Base-by-base conservation (phyloP, 768 basidiomycete genomes). In the Agrocybe pediades region DNA sequence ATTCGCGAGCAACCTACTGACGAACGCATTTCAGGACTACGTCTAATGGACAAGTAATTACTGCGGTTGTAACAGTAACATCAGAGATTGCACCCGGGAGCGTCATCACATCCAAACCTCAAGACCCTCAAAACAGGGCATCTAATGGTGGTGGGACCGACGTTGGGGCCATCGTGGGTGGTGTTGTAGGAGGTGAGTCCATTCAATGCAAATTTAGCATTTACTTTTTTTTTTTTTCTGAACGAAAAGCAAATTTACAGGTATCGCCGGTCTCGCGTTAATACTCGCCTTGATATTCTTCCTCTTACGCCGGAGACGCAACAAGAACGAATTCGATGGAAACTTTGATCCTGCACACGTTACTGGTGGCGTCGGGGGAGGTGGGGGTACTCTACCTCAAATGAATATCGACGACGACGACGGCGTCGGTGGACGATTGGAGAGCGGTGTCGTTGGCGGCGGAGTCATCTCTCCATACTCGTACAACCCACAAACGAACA, bases 261-360 rank as follows among this genome's bases (percentile, higher is more conserved):
- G 63, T 48, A 44, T 65, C 23, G 63, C 25, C 7, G 62, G 49
- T 36, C 53, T 64, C 9, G 51, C 39, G 1, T n/a, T 65, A 2
- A 16, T 63, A 9, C 27, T 57, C 3, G 30, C 59, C 29, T 19
- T 64, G 19, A 45, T 64, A 13, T 60, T 52, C 48, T 53, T 62
- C 55, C 55, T 66, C 33, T 57, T 60, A 11, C 56, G 59, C 6
- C 49, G 50, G 25, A 59, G 60, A 27, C 61, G 63, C 47, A 46
- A 44, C 29, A 63, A 66, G 21, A 50, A 66, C 54, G 65, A 68
- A 36, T 68, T 68, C 53, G 66, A 66, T 46, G 66, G 65, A 16
- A 68, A 66, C 58, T 68, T 68, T 48, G 66, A 68, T 54, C 66
- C 66, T 0, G 62, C 54, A 19, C 58, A 57, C 25, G 64, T 68